A percentile compares a stretch with the other conserved stretches of the same genome.
phyloP scores from a whole-genome alignment of 345 rosid species.

The Eucalyptus cladocalyx region DNA sequence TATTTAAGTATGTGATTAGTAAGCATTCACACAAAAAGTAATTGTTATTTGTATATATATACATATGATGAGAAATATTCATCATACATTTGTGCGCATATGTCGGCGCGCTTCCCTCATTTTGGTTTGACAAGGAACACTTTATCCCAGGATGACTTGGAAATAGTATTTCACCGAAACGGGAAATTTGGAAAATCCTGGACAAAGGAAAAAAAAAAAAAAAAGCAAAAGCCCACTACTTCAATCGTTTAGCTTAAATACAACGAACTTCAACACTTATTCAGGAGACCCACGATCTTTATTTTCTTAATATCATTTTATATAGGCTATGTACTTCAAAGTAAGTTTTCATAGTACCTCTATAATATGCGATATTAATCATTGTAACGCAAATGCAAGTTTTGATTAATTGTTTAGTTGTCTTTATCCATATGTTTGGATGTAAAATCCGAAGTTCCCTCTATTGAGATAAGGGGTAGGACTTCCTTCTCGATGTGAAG shows the following conservation, averaged over 20 bases:
- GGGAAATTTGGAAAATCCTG: not conserved
- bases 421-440: not conserved
- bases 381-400: not conserved
- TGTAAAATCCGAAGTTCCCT: not conserved
- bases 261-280: not conserved
- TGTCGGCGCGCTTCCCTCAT: not conserved
- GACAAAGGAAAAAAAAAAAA: rapidly evolving
- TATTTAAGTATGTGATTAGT: not conserved
- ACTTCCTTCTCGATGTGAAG: not conserved
- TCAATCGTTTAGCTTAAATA: not conserved
- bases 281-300: not conserved
- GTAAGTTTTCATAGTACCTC: not conserved
- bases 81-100: not conserved
- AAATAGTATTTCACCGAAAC: not conserved
- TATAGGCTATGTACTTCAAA: not conserved
- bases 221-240: not conserved
- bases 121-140: not conserved
- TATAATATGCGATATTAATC: not conserved
- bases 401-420: not conserved
- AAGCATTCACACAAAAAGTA: not conserved
- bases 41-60: not conserved
- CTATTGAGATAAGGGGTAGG: not conserved
- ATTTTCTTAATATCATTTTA: not conserved
- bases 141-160: not conserved
- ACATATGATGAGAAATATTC: not conserved